These are phyloP conservation scores for Termitomyces heimii DNA, from an alignment of 768 basidiomycete species.

Conservation along the genomic window DNA sequence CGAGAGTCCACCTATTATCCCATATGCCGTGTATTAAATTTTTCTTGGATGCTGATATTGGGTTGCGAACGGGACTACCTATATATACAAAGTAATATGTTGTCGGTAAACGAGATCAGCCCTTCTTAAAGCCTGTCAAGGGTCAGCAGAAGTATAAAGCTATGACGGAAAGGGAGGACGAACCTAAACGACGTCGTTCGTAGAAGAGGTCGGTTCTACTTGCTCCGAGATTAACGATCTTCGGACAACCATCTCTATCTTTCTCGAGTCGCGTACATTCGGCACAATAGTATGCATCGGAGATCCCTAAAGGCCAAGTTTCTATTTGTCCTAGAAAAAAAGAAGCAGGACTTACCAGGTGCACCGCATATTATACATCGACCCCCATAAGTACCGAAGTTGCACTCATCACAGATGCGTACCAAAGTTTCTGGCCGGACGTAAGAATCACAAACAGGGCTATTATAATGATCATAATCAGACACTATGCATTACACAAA, in stretches of 20 bases:
- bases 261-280: constrained; percentile 97
- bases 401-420: constrained; percentile 98
- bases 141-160: neutral
- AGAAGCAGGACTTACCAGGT: constrained; percentile 54
- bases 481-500: neutral
- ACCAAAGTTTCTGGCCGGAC: constrained; percentile 98
- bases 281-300: constrained; percentile 98
- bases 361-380: constrained; percentile 97
- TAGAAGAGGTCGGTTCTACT: constrained; percentile 91
- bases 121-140: constrained; percentile 65
- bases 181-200: constrained; percentile 80
- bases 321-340: neutral
- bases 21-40: constrained; percentile 50
- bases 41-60: neutral
- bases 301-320: constrained; percentile 62
- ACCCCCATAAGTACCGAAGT: constrained; percentile 97
- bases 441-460: constrained; percentile 98
- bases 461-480: constrained; percentile 22
- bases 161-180: constrained; percentile 12
- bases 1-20: constrained; percentile 51
- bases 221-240: constrained; percentile 96
- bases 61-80: neutral
- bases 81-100: neutral
- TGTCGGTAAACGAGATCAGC: constrained; percentile 10
- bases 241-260: constrained; percentile 96